Base-by-base conservation (phyloP, 495 filamentous ascomycete genomes). In the Aspergillus ostianus region DNA sequence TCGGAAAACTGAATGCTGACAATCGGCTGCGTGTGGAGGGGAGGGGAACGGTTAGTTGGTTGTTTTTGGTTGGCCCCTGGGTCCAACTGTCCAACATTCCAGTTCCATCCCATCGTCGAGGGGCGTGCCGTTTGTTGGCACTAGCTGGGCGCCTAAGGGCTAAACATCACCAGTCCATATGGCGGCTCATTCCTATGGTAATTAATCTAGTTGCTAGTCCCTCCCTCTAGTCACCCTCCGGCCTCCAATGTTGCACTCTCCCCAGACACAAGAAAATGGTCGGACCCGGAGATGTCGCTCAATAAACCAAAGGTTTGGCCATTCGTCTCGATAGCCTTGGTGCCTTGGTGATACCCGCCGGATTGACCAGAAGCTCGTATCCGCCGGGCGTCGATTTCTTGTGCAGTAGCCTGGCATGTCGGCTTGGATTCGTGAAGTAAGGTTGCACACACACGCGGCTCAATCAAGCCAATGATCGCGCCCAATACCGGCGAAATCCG, bases 401-500 rank as follows among this genome's bases (percentile, higher is more conserved):
- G 47, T 30, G 45, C 45, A 23, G 26, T 56, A 55, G 44, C 19
- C 15, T 44, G 21, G 32, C 20, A 32, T 48, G 20, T 19, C 41
- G 29, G 47, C 21, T 47, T 32, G 54, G 23, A 49, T 47, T 47
- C 44, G 41, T 56, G 19, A 56, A 56, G 45, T 29, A 51, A 46
- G 51, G 50, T 54, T 41, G 36, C 27, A 63, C 41, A 58, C 55
- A 48, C 29, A 32, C 48, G 60, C 60, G 60, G 60, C 60, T 62
- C 50, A 62, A 62, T 41, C 13, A 48, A 23, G 54, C 26, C 17
- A 12, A 17, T 26, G n/a, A 56, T 49, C 13, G n/a, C 17, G 19
- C 30, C 47, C 54, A 41, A 62, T 49, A 50, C 49, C 53, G 57
- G 56, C 48, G 56, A 63, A 63, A 63, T 62, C 60, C 60, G 60